Base-by-base conservation (phyloP, 306 rosid genomes). In the Astragalus glycyphyllos region DNA sequence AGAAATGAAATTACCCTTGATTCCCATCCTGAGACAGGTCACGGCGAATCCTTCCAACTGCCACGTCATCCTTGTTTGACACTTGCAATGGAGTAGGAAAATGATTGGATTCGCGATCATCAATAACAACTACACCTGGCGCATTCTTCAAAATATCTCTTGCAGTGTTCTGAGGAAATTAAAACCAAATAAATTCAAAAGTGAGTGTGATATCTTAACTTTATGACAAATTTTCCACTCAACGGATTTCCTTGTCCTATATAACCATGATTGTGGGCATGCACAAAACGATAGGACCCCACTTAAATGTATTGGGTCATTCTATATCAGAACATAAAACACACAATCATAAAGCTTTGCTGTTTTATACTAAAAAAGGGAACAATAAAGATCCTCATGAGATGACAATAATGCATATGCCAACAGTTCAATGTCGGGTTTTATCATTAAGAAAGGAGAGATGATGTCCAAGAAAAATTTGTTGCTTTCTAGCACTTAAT, bases 81-180 rank as follows among this genome's bases (percentile, higher is more conserved):
- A 94, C 99, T 77, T 89, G 91, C 77, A 91, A 73, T 4, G 99
- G 99, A 11, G 99, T 94, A 26, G 99, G 99, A 76, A 94, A 94
- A 66, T 72, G 80, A 82, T 94, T 94, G 4, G 96, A 68, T 69
- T 82, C 77, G 10, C 97, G 83, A 54, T 91, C 91, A 68, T 94
- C 99, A 46, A 94, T 87, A 66, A 94, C 86, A 82, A 91, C 96
- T 42, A 94, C 78, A 8, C 99, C 99, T 1, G 96, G 90, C 59
- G 99, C 90, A 10, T 79, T 87, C 84, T 77, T 91, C 78, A 94
- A 84, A 71, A 94, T 91, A 35, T 86, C 84, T 78, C 89, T 91
- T 56, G 97, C 96, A 0, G 89, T 81, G 53, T 89, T 86, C 96
- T 91, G 75, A 51, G 72, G 72, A 69, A 72, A 62, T 40, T 15